A percentile compares a stretch with the other conserved stretches of the same genome.
Conservation (phyloP, 306 rosid genomes). For the Trifolium dubium region DNA sequence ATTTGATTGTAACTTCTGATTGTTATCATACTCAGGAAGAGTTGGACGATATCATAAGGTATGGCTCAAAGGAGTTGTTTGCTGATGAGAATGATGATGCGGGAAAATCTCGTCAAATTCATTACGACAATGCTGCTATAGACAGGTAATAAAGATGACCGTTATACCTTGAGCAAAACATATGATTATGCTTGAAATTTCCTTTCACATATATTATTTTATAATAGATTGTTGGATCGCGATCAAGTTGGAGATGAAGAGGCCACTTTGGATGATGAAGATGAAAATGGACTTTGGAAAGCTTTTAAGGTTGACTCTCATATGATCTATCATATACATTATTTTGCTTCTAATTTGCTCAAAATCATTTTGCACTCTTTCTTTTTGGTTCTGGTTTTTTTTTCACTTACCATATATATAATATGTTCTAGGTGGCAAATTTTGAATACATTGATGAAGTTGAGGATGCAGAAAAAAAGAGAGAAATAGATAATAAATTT, state of each 20-base stretch:
- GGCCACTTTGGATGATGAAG: constrained; percentile 78
- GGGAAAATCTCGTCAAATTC: constrained; percentile 93
- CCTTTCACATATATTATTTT: constrained; percentile 34
- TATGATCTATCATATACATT: constrained; percentile 34
- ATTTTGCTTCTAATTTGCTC: background rate
- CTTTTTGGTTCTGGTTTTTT: background rate
- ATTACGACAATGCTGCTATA: constrained; percentile 93
- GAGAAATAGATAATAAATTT: constrained; percentile 43
- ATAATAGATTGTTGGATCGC: constrained; percentile 81
- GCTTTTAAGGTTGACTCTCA: constrained; percentile 80
- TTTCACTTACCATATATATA: constrained; percentile 26
- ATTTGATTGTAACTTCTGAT: constrained; percentile 41
- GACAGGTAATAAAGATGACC: constrained; percentile 59
- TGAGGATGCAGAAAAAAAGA: constrained; percentile 71
- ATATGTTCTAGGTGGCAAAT: constrained; percentile 81
- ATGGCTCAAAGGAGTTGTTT: constrained; percentile 96
- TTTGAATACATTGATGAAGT: constrained; percentile 87
- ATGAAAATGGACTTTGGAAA: constrained; percentile 84
- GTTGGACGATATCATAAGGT: constrained; percentile 93
- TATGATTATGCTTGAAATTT: constrained; percentile 35
- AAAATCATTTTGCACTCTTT: background rate
- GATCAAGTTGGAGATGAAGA: constrained; percentile 88
- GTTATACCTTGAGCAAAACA: constrained; percentile 3
- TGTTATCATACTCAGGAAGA: constrained; percentile 68
- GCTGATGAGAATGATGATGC: constrained; percentile 88